phyloP scores from a whole-genome alignment of 768 basidiomycete species.

The Scleroderma bovista region DNA sequence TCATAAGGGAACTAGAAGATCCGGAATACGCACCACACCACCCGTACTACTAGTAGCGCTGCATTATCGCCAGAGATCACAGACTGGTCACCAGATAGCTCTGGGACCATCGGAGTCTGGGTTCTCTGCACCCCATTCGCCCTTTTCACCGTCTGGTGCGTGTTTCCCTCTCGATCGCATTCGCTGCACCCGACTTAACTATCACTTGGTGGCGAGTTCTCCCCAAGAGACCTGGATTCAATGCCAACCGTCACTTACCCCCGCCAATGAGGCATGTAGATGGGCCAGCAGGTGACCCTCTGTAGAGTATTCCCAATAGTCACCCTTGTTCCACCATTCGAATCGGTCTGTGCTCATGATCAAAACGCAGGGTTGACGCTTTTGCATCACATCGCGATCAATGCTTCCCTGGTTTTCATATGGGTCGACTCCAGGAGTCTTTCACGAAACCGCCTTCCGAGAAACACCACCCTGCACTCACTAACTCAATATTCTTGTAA shows the following conservation, averaged over 20 bases:
- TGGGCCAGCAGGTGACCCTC: constrained; percentile 45
- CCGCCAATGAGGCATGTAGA: constrained; percentile 45
- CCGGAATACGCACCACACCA: constrained; percentile 64
- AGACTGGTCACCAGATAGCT: constrained; percentile 47
- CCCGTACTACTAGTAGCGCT: too few relatives aligned
- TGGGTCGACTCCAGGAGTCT: constrained; percentile 59
- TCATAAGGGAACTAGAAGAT: constrained; percentile 72
- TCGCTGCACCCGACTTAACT: constrained; percentile 6
- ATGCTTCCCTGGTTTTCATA: constrained; percentile 65
- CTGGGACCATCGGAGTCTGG: too few relatives aligned
- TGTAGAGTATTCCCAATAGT: constrained; percentile 52
- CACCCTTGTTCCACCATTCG: constrained; percentile 5
- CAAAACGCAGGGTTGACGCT: constrained; percentile 54
- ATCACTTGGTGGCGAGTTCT: constrained; percentile 38
- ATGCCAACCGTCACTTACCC: constrained; percentile 45
- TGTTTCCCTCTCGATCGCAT: background rate
- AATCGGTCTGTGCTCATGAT: constrained; percentile 4
- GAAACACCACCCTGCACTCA: constrained; percentile 69
- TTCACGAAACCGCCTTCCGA: constrained; percentile 47
- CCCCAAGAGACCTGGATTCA: constrained; percentile 49
- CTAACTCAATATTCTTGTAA: constrained; percentile 81
- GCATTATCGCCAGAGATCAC: too few relatives aligned
- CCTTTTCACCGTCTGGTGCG: constrained; percentile 51
- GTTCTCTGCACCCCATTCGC: constrained; percentile 51
- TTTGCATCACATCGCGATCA: constrained; percentile 73